Percentiles rank a stretch among this genome's conserved stretches.
Conservation (phyloP, 2,329 filamentous ascomycete genomes). For the Keithomyces neogunnii region DNA sequence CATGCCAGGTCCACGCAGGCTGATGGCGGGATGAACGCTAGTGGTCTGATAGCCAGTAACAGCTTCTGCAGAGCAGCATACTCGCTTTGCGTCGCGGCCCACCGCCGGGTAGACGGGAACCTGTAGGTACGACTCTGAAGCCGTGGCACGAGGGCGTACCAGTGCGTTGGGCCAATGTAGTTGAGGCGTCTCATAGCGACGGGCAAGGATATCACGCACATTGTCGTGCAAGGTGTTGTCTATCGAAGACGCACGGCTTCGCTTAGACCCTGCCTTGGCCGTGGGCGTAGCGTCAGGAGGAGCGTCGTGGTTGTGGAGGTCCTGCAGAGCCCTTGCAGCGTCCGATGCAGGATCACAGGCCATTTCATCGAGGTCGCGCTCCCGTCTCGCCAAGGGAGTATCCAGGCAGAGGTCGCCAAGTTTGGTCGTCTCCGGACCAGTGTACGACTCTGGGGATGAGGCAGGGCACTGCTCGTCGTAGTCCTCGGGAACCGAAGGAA, state of each 20-base stretch:
- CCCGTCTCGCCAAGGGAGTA: constrained; percentile 35
- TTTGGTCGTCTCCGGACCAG: constrained; percentile 39
- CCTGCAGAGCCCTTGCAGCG: constrained; percentile 50
- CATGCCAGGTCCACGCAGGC: constrained; percentile 52
- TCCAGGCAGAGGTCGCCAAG: constrained; percentile 41
- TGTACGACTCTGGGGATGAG: constrained; percentile 50
- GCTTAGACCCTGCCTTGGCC: constrained; percentile 42
- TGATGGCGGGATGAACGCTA: constrained; percentile 39
- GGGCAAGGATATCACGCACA: constrained; percentile 53
- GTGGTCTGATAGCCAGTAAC: constrained; percentile 37
- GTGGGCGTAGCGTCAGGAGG: constrained; percentile 27
- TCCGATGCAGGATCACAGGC: constrained; percentile 36
- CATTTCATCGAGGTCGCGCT: constrained; percentile 37
- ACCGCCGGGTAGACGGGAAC: constrained; percentile 32
- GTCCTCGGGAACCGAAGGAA: constrained; percentile 50
- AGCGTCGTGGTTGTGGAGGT: constrained; percentile 47
- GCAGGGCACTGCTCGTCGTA: constrained; percentile 42
- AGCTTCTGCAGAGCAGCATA: constrained; percentile 57
- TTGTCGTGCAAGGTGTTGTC: constrained; percentile 58
- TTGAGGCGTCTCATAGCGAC: constrained; percentile 18
- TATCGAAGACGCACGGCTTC: constrained; percentile 49
- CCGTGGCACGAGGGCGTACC: constrained; percentile 23
- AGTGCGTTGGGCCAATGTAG: constrained; percentile 28
- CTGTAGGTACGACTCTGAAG: constrained; percentile 22
- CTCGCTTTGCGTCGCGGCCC: constrained; percentile 50